A percentile compares a stretch with the other conserved stretches of the same genome.
These are phyloP conservation scores for Raphanus hybrid DNA, from an alignment of 441 rosid species.

Conservation along the genomic window DNA sequence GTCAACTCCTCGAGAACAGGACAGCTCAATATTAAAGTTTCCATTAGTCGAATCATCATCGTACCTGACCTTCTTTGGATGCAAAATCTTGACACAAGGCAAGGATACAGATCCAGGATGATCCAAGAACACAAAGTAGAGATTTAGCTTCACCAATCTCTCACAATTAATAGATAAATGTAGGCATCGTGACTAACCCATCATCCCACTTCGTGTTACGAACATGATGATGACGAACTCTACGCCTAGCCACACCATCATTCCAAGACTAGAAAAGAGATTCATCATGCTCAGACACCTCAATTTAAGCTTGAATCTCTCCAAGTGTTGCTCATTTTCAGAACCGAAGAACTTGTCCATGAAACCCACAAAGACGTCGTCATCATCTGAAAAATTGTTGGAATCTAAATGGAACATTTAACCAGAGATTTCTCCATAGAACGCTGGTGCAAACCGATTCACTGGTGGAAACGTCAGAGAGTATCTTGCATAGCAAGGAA, in stretches of 20 bases:
- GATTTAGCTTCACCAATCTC: background rate
- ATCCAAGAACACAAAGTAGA: background rate
- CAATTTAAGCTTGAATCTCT: background rate
- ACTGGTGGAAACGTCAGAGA: constrained; percentile 19
- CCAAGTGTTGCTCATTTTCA: too few species aligned
- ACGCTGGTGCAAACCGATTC: too few species aligned
- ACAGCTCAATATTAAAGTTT: background rate
- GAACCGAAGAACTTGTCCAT: too few species aligned
- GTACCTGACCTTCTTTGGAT: background rate
- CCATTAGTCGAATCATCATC: background rate
- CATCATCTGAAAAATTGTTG: too few species aligned
- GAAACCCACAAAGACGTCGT: too few species aligned
- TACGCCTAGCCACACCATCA: background rate
- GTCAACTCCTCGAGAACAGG: background rate
- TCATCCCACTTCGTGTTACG: background rate
- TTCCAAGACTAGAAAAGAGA: background rate
- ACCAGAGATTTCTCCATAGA: too few species aligned
- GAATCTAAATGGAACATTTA: too few species aligned
- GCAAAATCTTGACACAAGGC: background rate
- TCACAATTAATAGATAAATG: background rate
- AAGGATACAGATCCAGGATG: background rate
- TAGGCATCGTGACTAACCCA: background rate
- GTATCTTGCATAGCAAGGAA: constrained; percentile 30
- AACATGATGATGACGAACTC: background rate
- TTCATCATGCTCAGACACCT: background rate